Conservation (phyloP, 2,329 filamentous ascomycete genomes). For the Penicillium psychrosexuale region DNA sequence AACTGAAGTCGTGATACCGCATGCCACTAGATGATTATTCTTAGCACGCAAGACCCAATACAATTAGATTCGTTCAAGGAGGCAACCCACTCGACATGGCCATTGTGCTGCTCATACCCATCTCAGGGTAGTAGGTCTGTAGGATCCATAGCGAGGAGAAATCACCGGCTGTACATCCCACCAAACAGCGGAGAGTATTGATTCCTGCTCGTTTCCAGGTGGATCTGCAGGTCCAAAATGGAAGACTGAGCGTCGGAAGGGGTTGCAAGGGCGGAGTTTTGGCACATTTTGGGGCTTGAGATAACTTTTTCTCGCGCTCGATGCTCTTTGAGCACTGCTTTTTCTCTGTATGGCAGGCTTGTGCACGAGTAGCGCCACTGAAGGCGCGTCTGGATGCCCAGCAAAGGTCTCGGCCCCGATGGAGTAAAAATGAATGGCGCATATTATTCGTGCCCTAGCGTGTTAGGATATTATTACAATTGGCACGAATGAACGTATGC, state of each 20-base stretch:
- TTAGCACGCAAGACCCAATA: neutral
- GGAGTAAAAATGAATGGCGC: neutral
- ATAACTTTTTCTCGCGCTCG: neutral
- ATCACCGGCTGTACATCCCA: conserved; percentile 56
- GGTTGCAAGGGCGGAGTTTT: neutral
- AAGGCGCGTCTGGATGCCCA: neutral
- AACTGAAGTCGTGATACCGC: conserved; percentile 52
- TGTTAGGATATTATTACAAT: neutral
- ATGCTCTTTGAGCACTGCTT: neutral
- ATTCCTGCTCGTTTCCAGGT: conserved; percentile 52
- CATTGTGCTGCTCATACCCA: conserved; percentile 53
- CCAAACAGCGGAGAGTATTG: conserved; percentile 56
- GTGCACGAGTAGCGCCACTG: neutral
- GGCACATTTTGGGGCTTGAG: neutral
- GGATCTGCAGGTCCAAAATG: conserved; percentile 38
- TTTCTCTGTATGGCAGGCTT: conserved; percentile 1
- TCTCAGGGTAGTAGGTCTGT: conserved; percentile 47
- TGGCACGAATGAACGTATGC: neutral
- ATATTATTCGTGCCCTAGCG: neutral
- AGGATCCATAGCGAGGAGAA: conserved; percentile 57
- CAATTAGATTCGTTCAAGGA: neutral
- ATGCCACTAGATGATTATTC: conserved; percentile 44
- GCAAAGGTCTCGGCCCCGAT: neutral
- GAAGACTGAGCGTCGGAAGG: neutral
- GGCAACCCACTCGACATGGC: conserved; percentile 48